These are phyloP conservation scores for Ambrosia trifida DNA, from an alignment of 129 eudicot genomes.

Conservation along the genomic window DNA sequence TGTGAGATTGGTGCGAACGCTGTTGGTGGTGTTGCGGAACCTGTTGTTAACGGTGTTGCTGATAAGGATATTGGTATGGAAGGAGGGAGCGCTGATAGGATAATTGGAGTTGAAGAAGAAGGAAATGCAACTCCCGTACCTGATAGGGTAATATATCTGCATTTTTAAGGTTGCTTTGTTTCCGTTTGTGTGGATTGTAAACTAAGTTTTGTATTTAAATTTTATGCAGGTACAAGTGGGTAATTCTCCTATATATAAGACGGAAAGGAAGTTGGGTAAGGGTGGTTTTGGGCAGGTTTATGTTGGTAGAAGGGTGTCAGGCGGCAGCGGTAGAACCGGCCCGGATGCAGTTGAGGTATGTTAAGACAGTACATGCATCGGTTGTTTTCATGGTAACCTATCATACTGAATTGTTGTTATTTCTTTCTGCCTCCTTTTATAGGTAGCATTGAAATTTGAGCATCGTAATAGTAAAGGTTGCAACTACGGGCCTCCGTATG, in stretches of 20 bases:
- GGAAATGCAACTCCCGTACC: constrained; percentile 84
- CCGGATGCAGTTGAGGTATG: constrained; percentile 96
- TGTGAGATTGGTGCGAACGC: constrained; percentile 59
- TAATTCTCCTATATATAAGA: constrained; percentile 80
- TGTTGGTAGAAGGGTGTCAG: constrained; percentile 84
- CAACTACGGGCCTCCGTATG: constrained; percentile 98
- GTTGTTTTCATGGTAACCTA: constrained; percentile 6
- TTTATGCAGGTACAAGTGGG: constrained; percentile 88
- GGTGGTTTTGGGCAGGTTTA: constrained; percentile 99
- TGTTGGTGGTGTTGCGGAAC: constrained; percentile 55
- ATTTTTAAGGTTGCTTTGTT: not conserved
- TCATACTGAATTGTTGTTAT: not conserved
- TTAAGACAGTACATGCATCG: not conserved
- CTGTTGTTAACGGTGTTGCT: constrained; percentile 51
- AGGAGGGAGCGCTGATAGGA: constrained; percentile 79
- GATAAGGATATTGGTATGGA: constrained; percentile 84
- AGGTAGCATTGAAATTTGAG: constrained; percentile 98
- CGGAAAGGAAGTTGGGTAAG: constrained; percentile 94
- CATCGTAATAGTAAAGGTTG: constrained; percentile 99
- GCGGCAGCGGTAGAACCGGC: constrained; percentile 83
- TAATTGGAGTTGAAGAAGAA: constrained; percentile 83
- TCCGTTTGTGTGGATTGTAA: not conserved
- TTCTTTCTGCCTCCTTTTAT: not conserved
- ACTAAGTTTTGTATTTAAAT: not conserved
- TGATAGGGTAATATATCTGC: constrained; percentile 61